Percentiles rank a stretch among this genome's conserved stretches.
These are phyloP conservation scores for Aspergillus kassunensis DNA, from an alignment of 495 filamentous ascomycete genomes.

Conservation along the genomic window DNA sequence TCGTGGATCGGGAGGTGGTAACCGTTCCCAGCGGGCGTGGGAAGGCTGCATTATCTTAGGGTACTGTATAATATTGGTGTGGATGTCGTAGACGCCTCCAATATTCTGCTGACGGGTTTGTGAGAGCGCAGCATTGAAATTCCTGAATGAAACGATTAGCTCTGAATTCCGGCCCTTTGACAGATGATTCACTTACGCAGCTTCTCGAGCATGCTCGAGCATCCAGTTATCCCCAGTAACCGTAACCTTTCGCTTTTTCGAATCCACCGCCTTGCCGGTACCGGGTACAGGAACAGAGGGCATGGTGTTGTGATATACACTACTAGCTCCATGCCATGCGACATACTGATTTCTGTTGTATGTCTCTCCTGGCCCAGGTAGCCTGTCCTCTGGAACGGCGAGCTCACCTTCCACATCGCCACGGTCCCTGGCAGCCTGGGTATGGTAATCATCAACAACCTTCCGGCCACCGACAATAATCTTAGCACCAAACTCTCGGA, in stretches of 20 bases:
- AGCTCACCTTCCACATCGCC: slow-evolving; percentile 87
- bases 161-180: no score
- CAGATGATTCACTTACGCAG: slow-evolving; percentile 61
- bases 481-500: slow-evolving; percentile 89
- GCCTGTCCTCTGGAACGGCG: slow-evolving; percentile 77
- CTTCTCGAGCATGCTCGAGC: slow-evolving; percentile 85
- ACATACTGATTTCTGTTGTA: slow-evolving; percentile 98
- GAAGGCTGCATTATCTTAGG: slow-evolving; percentile 88
- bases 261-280: slow-evolving; percentile 64
- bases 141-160: slow-evolving; percentile 47
- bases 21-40: slow-evolving; percentile 72
- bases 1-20: slow-evolving; percentile 37
- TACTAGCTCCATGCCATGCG: slow-evolving; percentile 94
- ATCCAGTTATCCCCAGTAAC: slow-evolving; percentile 99
- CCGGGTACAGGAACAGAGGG: slow-evolving; percentile 68
- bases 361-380: slow-evolving; percentile 63
- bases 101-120: slow-evolving; percentile 61
- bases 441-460: slow-evolving; percentile 87
- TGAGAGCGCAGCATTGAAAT: slow-evolving; percentile 71
- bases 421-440: slow-evolving; percentile 66
- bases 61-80: slow-evolving; percentile 86
- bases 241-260: slow-evolving; percentile 76
- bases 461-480: slow-evolving; percentile 89
- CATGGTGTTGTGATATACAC: slow-evolving; percentile 82
- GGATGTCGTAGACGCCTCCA: slow-evolving; percentile 82